Conservation (phyloP, 495 filamentous ascomycete species). For the Penicillium mononematosum region DNA sequence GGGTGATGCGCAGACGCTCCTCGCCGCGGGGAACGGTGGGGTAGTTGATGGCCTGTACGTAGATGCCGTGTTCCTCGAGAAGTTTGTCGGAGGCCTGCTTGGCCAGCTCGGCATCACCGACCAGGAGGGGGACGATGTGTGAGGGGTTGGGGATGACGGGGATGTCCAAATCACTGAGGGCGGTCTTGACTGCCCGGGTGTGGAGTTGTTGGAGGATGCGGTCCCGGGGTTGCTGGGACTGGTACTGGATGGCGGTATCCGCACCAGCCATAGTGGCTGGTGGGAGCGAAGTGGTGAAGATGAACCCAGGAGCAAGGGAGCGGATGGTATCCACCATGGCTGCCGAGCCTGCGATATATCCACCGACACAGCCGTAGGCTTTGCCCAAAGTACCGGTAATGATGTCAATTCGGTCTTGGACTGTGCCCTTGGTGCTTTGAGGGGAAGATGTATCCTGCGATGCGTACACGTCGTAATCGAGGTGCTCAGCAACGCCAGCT, state of each 20-base stretch:
- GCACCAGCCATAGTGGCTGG: conserved; percentile 97
- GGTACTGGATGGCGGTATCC: conserved; percentile 87
- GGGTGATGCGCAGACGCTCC: conserved; percentile 92
- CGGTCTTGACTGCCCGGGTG: conserved; percentile 85
- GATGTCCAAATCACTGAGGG: conserved; percentile 72
- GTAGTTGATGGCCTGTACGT: conserved; percentile 99
- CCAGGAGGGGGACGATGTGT: conserved; percentile 91
- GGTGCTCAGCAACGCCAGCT: conserved; percentile 94
- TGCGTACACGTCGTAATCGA: conserved; percentile 74
- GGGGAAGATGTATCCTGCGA: conserved; percentile 62
- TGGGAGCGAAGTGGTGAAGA: conserved; percentile 96
- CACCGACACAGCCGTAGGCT: conserved; percentile 95
- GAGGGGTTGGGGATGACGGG: conserved; percentile 98
- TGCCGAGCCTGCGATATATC: conserved; percentile 90
- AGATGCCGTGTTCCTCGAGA: conserved; percentile 83
- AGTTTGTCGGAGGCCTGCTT: conserved; percentile 87
- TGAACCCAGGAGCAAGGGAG: conserved; percentile 94
- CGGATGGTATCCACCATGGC: conserved; percentile 93
- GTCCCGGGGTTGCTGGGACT: conserved; percentile 75
- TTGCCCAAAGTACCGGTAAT: conserved; percentile 97
- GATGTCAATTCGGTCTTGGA: conserved; percentile 96
- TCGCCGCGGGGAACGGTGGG: conserved; percentile 95
- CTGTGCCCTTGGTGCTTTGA: conserved; percentile 62
- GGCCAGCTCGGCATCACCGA: conserved; percentile 92
- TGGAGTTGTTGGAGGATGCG: conserved; percentile 90